phyloP scores from a whole-genome alignment of 495 filamentous ascomycete species.

The Xylaria flabelliformis region DNA sequence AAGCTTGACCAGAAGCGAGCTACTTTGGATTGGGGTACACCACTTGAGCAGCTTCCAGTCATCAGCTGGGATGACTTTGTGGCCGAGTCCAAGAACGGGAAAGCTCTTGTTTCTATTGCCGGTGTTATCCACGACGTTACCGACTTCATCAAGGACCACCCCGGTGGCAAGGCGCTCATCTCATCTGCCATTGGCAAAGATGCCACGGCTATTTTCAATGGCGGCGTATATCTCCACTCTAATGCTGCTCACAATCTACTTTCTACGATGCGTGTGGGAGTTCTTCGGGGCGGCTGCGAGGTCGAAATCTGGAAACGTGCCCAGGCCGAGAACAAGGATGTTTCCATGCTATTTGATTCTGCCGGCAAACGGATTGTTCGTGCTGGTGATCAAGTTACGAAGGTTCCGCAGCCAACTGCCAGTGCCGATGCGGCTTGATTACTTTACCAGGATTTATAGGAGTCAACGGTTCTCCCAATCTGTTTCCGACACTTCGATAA shows the following conservation, averaged over 20 bases:
- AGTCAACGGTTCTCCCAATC: background rate
- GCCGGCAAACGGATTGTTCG: slow-evolving; percentile 84
- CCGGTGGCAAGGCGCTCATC: slow-evolving; percentile 96
- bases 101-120: slow-evolving; percentile 84
- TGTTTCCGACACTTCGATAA: background rate
- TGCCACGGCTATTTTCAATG: slow-evolving; percentile 98
- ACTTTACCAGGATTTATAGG: background rate
- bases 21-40: slow-evolving; percentile 92
- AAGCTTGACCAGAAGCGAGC: slow-evolving; percentile 97
- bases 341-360: slow-evolving; percentile 78
- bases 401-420: slow-evolving; percentile 73
- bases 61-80: slow-evolving; percentile 97
- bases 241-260: slow-evolving; percentile 98
- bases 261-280: slow-evolving; percentile 94
- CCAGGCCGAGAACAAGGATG: slow-evolving; percentile 87
- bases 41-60: slow-evolving; percentile 91
- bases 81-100: slow-evolving; percentile 84
- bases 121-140: slow-evolving; percentile 96
- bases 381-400: slow-evolving; percentile 88
- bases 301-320: slow-evolving; percentile 99
- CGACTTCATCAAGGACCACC: slow-evolving; percentile 96
- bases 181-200: slow-evolving; percentile 93
- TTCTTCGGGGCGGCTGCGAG: slow-evolving; percentile 94
- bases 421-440: slow-evolving; percentile 74
- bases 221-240: slow-evolving; percentile 96